Conservation (phyloP, 768 basidiomycete genomes). For the Pisolithus microcarpus region DNA sequence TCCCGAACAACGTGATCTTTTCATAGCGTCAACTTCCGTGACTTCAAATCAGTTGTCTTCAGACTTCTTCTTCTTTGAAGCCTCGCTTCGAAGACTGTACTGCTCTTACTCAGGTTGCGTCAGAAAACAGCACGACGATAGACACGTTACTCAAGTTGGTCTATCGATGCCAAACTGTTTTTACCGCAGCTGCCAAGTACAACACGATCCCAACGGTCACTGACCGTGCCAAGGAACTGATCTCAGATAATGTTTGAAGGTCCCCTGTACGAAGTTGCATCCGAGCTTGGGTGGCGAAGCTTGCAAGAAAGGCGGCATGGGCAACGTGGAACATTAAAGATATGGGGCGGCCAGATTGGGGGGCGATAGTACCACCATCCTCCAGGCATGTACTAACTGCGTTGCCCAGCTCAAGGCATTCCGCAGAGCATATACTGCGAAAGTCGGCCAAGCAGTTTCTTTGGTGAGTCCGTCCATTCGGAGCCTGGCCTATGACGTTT, state of each 20-base stretch:
- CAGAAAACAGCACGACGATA: constrained; percentile 34
- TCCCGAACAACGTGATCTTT: constrained; percentile 14
- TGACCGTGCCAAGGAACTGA: constrained; percentile 9
- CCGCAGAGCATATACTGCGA: not conserved
- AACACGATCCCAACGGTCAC: constrained; percentile 17
- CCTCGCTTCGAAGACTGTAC: constrained; percentile 12
- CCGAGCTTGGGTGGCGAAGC: constrained; percentile 15
- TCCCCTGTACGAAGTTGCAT: constrained; percentile 24
- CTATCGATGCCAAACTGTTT: constrained; percentile 21
- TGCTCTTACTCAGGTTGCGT: too few relatives aligned
- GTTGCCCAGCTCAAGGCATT: not conserved
- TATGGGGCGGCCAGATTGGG: not conserved
- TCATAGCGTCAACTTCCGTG: constrained; percentile 30
- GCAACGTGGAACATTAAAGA: constrained; percentile 12
- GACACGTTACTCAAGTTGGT: constrained; percentile 14
- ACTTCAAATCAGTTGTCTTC: constrained; percentile 32
- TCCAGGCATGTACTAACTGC: not conserved
- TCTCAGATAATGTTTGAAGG: constrained; percentile 6
- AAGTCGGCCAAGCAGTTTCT: not conserved
- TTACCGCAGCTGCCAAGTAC: constrained; percentile 17
- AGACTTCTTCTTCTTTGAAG: constrained; percentile 19
- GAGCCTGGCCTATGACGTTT: not conserved
- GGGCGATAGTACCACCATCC: not conserved
- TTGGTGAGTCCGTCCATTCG: constrained; percentile 1
- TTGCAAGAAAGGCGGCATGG: constrained; percentile 18